Conservation (phyloP, 164 flowering plant genomes). For the Kalanchoe fedtschenkoi region DNA sequence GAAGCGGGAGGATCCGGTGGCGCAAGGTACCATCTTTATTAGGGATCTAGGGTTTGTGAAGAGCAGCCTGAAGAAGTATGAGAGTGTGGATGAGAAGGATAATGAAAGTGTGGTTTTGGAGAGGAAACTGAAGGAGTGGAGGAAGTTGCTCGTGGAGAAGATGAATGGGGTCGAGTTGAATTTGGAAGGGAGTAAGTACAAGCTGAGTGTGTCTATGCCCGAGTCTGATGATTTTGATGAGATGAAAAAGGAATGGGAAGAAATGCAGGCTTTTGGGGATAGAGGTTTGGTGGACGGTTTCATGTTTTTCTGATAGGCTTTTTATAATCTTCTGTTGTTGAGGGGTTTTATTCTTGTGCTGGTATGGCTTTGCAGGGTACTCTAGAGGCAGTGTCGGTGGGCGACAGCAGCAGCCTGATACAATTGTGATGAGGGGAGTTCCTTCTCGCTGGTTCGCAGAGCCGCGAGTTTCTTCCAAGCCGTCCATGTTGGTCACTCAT, state of each 20-base stretch:
- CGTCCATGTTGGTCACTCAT: slow-evolving; percentile 88
- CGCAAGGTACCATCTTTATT: slow-evolving; percentile 45
- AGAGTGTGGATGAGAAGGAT: slow-evolving; percentile 7
- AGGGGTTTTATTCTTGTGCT: neutral
- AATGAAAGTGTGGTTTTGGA: slow-evolving; percentile 27
- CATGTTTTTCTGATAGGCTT: neutral
- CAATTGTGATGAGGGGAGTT: slow-evolving; percentile 55
- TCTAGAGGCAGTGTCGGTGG: slow-evolving; percentile 28
- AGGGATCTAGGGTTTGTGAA: slow-evolving; percentile 59
- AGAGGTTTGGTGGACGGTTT: slow-evolving; percentile 30
- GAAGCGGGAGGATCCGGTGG: slow-evolving; percentile 79
- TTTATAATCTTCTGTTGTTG: neutral
- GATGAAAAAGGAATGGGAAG: slow-evolving; percentile 68
- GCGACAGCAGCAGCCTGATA: slow-evolving; percentile 61
- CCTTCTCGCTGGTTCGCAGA: slow-evolving; percentile 96
- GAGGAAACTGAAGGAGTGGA: slow-evolving; percentile 65
- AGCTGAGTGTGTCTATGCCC: slow-evolving; percentile 42
- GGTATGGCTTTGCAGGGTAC: slow-evolving; percentile 27
- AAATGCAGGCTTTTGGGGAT: slow-evolving; percentile 37
- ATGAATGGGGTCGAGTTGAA: slow-evolving; percentile 78
- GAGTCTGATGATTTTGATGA: slow-evolving; percentile 53
- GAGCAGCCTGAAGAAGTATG: slow-evolving; percentile 7
- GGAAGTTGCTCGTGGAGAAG: slow-evolving; percentile 32
- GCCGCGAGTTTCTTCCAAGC: slow-evolving; percentile 84
- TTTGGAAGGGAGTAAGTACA: slow-evolving; percentile 58